phyloP scores from a whole-genome alignment of 169 alveolate genomes.

The Plasmodium chabaudi region DNA sequence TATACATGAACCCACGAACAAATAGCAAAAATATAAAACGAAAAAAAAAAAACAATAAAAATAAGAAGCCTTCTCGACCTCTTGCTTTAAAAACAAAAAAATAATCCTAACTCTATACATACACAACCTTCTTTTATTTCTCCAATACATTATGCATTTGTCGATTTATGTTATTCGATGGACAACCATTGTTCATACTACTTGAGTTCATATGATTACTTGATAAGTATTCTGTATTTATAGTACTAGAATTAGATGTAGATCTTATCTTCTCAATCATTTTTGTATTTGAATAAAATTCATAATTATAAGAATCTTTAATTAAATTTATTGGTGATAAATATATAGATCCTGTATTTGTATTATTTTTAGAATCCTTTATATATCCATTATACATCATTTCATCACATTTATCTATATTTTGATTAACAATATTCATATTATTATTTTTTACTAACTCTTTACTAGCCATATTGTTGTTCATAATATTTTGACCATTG shows the following conservation, averaged over 20 bases:
- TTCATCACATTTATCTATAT: not conserved
- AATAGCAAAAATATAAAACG: too few relatives aligned
- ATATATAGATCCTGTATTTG: not conserved
- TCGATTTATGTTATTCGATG: slow-evolving; percentile 30
- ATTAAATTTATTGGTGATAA: not conserved
- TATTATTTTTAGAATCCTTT: not conserved
- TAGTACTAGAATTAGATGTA: slow-evolving; percentile 63
- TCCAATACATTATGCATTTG: slow-evolving; percentile 3
- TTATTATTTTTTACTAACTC: not conserved
- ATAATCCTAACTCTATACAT: too few relatives aligned
- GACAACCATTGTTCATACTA: slow-evolving; percentile 31
- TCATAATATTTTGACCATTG: not conserved
- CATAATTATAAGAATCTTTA: slow-evolving; percentile 38
- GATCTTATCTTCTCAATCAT: slow-evolving; percentile 40
- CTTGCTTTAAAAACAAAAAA: too few relatives aligned
- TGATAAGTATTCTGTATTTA: slow-evolving; percentile 42
- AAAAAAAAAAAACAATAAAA: too few relatives aligned
- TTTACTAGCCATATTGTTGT: not conserved
- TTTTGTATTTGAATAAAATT: slow-evolving; percentile 18
- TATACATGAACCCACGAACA: too few relatives aligned
- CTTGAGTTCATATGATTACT: slow-evolving; percentile 42
- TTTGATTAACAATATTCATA: not conserved
- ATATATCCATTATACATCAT: not conserved
- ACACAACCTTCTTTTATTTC: not conserved
- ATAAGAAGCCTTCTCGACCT: too few relatives aligned